Percentiles rank a stretch among this genome's conserved stretches.
phyloP scores from a whole-genome alignment of 371 early-diverging fungal genomes.

The Cokeromyces recurvatus region DNA sequence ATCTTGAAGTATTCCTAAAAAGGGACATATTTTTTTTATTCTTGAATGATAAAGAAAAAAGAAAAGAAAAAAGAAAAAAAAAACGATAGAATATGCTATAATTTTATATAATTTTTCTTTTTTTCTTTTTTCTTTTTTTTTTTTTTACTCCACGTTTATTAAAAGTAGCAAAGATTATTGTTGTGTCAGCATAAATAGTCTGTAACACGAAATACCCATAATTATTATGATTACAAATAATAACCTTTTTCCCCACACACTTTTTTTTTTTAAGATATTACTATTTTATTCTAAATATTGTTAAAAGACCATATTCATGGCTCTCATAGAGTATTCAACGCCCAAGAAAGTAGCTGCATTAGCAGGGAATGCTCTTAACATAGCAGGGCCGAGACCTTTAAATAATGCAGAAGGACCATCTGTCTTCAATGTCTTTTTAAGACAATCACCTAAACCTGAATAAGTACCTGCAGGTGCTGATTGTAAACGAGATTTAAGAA shows the following conservation, averaged over 20 bases:
- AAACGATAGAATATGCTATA: slow-evolving; percentile 1
- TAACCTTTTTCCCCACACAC: too few species aligned
- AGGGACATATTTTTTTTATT: too few species aligned
- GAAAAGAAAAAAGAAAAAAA: slow-evolving; percentile 4
- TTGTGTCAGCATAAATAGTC: slow-evolving; percentile 24
- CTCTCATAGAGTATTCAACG: slow-evolving; percentile 44
- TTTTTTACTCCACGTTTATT: too few species aligned
- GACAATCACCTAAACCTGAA: slow-evolving; percentile 73
- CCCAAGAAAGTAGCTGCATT: slow-evolving; percentile 73
- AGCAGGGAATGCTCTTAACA: slow-evolving; percentile 94
- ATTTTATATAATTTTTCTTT: too few species aligned
- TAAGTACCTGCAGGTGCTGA: slow-evolving; percentile 93
- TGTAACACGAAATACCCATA: too few species aligned
- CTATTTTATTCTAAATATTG: too few species aligned
- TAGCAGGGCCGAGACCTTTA: slow-evolving; percentile 94
- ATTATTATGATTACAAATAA: too few species aligned
- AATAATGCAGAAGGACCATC: slow-evolving; percentile 94
- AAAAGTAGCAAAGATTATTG: too few species aligned
- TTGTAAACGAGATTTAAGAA: slow-evolving; percentile 95
- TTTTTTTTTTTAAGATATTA: too few species aligned
- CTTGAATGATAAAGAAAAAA: too few species aligned
- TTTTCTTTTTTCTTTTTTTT: too few species aligned
- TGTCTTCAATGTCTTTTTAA: slow-evolving; percentile 74
- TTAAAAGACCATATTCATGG: slow-evolving; percentile 43
- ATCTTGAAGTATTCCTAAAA: slow-evolving; percentile 8